These are phyloP conservation scores for Aegle marmelos DNA, from an alignment of 345 rosid species.

Conservation along the genomic window DNA sequence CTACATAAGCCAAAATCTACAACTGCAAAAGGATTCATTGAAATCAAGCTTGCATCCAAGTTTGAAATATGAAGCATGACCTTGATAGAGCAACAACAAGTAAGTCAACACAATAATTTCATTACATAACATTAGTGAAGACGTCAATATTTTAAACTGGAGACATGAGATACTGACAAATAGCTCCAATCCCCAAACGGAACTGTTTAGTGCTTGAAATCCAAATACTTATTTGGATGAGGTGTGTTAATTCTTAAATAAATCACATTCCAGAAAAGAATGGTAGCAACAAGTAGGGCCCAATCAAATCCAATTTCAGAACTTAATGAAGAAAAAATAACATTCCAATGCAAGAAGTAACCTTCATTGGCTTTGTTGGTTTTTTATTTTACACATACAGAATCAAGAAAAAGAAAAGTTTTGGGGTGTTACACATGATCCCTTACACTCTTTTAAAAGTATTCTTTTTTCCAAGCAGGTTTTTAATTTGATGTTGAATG, in stretches of 20 bases:
- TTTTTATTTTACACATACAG: not conserved
- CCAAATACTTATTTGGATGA: not conserved
- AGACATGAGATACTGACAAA: not conserved
- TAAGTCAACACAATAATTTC: not conserved
- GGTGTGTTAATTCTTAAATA: not conserved
- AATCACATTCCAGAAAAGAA: not conserved
- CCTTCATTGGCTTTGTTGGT: not conserved
- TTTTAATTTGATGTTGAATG: constrained; percentile 17
- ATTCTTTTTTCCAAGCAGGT: constrained; percentile 5
- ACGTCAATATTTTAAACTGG: not conserved
- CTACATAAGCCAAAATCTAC: not conserved
- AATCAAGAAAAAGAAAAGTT: not conserved
- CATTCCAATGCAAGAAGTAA: not conserved
- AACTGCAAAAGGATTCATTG: not conserved
- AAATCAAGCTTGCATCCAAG: not conserved
- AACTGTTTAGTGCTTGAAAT: not conserved
- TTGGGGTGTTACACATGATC: constrained; percentile 7
- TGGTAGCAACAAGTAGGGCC: not conserved
- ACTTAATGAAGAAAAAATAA: constrained; percentile 4
- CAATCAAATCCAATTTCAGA: not conserved
- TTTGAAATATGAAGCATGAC: not conserved
- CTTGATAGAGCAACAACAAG: not conserved
- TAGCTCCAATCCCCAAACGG: not conserved
- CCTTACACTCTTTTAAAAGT: constrained; percentile 15
- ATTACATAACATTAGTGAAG: not conserved